Base-by-base conservation (phyloP, 2,329 filamentous ascomycete species). In the Balansia obtecta region DNA sequence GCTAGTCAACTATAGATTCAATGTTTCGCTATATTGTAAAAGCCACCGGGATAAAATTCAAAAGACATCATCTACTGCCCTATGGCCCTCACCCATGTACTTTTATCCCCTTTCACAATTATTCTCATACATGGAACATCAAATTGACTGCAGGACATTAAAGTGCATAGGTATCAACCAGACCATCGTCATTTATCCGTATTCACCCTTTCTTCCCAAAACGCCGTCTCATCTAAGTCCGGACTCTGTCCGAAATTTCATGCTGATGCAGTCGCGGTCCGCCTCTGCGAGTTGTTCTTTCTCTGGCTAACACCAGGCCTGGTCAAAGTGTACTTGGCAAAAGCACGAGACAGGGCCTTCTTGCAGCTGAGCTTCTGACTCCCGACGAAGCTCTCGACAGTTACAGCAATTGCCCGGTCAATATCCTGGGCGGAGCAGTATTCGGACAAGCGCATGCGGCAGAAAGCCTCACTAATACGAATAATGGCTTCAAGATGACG, bases 401-500 rank as follows among this genome's bases (percentile, higher is more conserved):
- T 95, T 7, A 98, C 93, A 13, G 90, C 88, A 62, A 98, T 98
- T 52, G 93, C 93, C 42, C 93, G 88, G 68, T 98, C 93, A 59
- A 98, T 95, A 63, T 98, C 93, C 53, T 86, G 80, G 1, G 86
- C 71, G 6, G 85, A 85, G 68, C 91, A 95, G 72, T 95, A 97
- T 58, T 98, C 93, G 0, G 87, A 93, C n/a, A 98, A 75, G 13
- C 93, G 85, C 93, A 98, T 98, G 63, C 95, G 91, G 68, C 87
- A 94, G 71, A 98, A 98, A 0, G 90, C 73, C 67, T 98, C 93
- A 51, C 83, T 84, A 62, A 95, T 95, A 63, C 93, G 88, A 72
- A 98, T 94, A 62, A 97, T 96, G 55, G 91, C 91, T 76, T 98
- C 93, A 34, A 98, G 75, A 71, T 98, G 93, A 73, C 93, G 90